These are phyloP conservation scores for Cruciata laevipes DNA, from an alignment of 257 asterid species.

Conservation along the genomic window DNA sequence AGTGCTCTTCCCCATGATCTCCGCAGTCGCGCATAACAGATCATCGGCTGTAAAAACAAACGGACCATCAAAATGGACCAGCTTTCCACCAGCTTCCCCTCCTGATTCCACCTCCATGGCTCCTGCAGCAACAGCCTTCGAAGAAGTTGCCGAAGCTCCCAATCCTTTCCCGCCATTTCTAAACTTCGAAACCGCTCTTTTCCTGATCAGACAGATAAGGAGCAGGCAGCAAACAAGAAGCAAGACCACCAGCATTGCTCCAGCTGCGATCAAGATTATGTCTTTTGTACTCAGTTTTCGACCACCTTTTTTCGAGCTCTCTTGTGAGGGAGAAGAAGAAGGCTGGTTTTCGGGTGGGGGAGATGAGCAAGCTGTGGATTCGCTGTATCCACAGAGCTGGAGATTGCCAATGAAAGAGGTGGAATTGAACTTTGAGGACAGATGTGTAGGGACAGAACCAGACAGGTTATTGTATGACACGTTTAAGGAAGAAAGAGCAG, in stretches of 20 bases:
- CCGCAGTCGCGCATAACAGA: conserved; percentile 87
- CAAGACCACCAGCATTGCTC: conserved; percentile 34
- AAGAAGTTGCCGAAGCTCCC: conserved; percentile 16
- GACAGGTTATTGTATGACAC: conserved; percentile 77
- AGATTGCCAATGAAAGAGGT: conserved; percentile 65
- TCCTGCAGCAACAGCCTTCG: conserved; percentile 26
- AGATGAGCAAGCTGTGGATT: conserved; percentile 49
- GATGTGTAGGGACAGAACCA: conserved; percentile 55
- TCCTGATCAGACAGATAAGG: conserved; percentile 37
- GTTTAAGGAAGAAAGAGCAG: conserved; percentile 46
- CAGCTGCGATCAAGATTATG: conserved; percentile 45
- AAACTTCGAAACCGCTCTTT: conserved; percentile 22
- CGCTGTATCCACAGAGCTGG: conserved; percentile 71
- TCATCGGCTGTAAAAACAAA: conserved; percentile 86
- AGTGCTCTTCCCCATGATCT: conserved; percentile 82
- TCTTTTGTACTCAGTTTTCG: conserved; percentile 38
- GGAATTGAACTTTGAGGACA: conserved; percentile 64
- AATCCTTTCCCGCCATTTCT: conserved; percentile 21
- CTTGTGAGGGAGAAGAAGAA: conserved; percentile 33
- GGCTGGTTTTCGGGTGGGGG: conserved; percentile 28
- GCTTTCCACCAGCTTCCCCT: conserved; percentile 74
- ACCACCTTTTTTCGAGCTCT: conserved; percentile 8
- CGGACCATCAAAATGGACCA: conserved; percentile 90
- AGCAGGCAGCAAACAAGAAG: conserved; percentile 36
- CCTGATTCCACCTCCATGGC: conserved; percentile 38